Base-by-base conservation (phyloP, 2,329 filamentous ascomycete species). In the Cladosporium sp. region DNA sequence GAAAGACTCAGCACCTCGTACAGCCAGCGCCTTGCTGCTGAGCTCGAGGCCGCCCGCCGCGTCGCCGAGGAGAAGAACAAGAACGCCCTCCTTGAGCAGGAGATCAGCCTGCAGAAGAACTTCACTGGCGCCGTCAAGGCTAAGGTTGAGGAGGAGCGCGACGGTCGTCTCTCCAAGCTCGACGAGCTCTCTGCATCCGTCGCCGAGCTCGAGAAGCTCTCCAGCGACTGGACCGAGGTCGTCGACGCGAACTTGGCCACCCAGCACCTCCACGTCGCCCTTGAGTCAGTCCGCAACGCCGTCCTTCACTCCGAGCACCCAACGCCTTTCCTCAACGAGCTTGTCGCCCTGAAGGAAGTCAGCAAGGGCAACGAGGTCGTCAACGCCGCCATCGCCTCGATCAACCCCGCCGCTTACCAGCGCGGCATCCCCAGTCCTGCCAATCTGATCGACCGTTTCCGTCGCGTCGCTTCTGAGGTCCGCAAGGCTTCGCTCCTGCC, bases 361-460 rank as follows among this genome's bases (percentile, higher is more conserved):
- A 79, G 81, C 31, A 86, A 89, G 48, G 88, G 95, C 68, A 76
- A 87, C 1, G 60, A 64, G 11, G 86, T 97, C 5, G 89, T 98
- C 55, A 85, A 89, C 62, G 92, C 92, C 3, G 93, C 93, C 55
- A 95, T 98, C 63, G 87, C 88, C n/a, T 95, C 90, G 31, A 95
- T 98, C 72, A 95, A 95, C 76, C 93, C 93, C 3, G 77, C 81
- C 9, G 89, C 93, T 16, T 98, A 98, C 76, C 93, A 97, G 74
- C 86, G 86, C 52, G 93, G 93, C 54, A 84, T 98, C 54, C 84
- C 90, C 19, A 89, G 87, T 11, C 77, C 87, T 0, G 79, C 90
- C 18, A 88, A 95, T 70, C 82, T 98, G 33, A 87, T 97, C 61
- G 93, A 98, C 72, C 86, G 93, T 58, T 98, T 98, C 85, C 85